Evolutionary conservation across 169 alveolate genomes (phyloP), one percentile per base, ranked within the genome.

Genomic region (Eimeria falciformis): DNA sequence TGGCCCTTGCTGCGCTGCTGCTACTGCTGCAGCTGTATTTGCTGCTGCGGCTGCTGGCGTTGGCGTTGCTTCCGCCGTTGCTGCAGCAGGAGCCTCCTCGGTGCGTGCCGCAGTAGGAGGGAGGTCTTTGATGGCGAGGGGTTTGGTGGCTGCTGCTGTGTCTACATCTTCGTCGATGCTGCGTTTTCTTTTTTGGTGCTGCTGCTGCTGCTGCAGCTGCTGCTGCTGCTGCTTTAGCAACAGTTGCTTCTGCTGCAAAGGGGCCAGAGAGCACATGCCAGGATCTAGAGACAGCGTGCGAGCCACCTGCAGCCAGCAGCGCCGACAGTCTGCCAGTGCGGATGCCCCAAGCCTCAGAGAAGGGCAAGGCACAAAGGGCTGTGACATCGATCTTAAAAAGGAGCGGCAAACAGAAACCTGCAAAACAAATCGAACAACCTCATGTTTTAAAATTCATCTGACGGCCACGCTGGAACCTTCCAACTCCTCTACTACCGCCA

Each of bases 161-260:
- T 69, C 77, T 7, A 27, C 29, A 6, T 11, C 81, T 23, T 12
- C 81, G 40, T 37, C 23, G 33, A 25, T 37, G 55, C 81, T 69
- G 55, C 81, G 53, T 37, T 69, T 69, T 12, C 81, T 9, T 37
- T 12, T 69, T 46, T 18, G 40, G 4, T n/a, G 47, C 5, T n/a
- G 40, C 43, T 66, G 78, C 78, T 66, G 78, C 43, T 66, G 78
- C 0, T 66, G 78, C 33, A 27, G 83, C 83, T 37, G 53, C 56
- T 1, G 62, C 65, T 40, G 84, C 62, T 73, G 84, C 84, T 73
- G 84, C 17, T 43, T 6, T 9, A 40, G 84, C 65, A 0, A 33
- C 62, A 73, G 18, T 23, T 43, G 27, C 65, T 43, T 37, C 40
- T 1, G 58, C 65, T 73, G 84, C 56, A 43, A 12, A 5, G 62